phyloP scores from a whole-genome alignment of 768 basidiomycete species.

The Phallus indusiatus region DNA sequence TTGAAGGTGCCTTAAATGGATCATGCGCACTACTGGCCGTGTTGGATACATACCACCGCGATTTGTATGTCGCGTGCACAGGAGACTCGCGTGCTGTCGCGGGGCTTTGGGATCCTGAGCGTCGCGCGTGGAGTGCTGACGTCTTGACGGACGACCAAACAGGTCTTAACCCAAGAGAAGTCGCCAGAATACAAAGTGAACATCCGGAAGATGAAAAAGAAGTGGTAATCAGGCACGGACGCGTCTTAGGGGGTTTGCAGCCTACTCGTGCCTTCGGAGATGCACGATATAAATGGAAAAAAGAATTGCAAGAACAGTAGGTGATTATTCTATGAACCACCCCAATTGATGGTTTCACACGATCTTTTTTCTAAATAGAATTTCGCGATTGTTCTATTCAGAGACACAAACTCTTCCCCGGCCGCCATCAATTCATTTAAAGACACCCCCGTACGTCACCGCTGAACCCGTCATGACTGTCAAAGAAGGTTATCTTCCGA shows the following conservation, averaged over 20 bases:
- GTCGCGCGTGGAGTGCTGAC: constrained; percentile 82
- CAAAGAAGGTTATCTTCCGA: constrained; percentile 43
- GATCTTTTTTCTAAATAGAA: too few relatives aligned
- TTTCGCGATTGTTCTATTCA: constrained; percentile 58
- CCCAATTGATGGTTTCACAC: too few relatives aligned
- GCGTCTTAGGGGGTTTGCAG: constrained; percentile 81
- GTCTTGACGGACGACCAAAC: constrained; percentile 96
- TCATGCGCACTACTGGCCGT: constrained; percentile 87
- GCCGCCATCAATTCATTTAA: constrained; percentile 49
- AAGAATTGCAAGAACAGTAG: constrained; percentile 61
- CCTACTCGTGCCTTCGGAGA: constrained; percentile 85
- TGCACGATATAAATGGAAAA: constrained; percentile 82
- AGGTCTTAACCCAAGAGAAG: constrained; percentile 80
- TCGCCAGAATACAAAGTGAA: constrained; percentile 64
- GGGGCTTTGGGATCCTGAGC: constrained; percentile 77
- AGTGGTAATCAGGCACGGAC: constrained; percentile 67
- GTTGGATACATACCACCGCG: constrained; percentile 72
- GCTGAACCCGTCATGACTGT: constrained; percentile 70
- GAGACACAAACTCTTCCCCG: constrained; percentile 55
- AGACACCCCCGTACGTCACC: constrained; percentile 90
- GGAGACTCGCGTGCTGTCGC: constrained; percentile 96
- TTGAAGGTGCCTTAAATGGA: constrained; percentile 82
- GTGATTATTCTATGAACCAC: too few relatives aligned
- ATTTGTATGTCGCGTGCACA: constrained; percentile 84
- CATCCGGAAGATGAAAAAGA: constrained; percentile 71